phyloP scores from a whole-genome alignment of 495 filamentous ascomycete genomes.

The Penicillium steckii region DNA sequence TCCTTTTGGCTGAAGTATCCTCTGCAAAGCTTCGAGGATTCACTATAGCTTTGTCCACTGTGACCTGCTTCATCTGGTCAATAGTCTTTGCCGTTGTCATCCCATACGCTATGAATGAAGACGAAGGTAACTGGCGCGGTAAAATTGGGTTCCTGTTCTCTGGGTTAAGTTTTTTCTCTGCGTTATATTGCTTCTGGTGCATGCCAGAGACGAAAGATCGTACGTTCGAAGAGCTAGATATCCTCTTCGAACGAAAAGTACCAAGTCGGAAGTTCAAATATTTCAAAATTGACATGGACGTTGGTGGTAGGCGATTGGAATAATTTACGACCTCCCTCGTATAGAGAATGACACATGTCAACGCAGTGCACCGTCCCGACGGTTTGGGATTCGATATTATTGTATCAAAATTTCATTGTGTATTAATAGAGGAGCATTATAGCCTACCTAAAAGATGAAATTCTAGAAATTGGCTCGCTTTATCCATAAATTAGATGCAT shows the following conservation, averaged over 20 bases:
- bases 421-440: too few species aligned
- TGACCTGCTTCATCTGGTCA: conserved; percentile 53
- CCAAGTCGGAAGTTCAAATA: conserved; percentile 32
- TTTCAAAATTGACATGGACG: conserved; percentile 21
- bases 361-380: too few species aligned
- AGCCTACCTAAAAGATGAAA: too few species aligned
- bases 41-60: conserved; percentile 63
- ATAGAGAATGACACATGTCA: too few species aligned
- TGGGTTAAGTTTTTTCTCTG: conserved; percentile 43
- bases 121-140: conserved; percentile 59
- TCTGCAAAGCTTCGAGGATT: conserved; percentile 58
- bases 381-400: too few species aligned
- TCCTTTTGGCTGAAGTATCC: conserved; percentile 61
- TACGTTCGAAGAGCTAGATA: conserved; percentile 60
- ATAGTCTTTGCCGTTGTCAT: conserved; percentile 64
- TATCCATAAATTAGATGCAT: too few species aligned
- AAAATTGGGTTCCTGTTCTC: conserved; percentile 70
- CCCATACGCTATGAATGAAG: conserved; percentile 65
- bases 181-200: conserved; percentile 50
- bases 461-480: too few species aligned
- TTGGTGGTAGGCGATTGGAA: conserved; percentile 10
- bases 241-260: conserved; percentile 49
- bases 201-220: conserved; percentile 61
- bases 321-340: too few species aligned
- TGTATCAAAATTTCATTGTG: too few species aligned